A percentile compares a stretch with the other conserved stretches of the same genome.
phyloP scores from a whole-genome alignment of 495 filamentous ascomycete species.

The Viridothelium virens region DNA sequence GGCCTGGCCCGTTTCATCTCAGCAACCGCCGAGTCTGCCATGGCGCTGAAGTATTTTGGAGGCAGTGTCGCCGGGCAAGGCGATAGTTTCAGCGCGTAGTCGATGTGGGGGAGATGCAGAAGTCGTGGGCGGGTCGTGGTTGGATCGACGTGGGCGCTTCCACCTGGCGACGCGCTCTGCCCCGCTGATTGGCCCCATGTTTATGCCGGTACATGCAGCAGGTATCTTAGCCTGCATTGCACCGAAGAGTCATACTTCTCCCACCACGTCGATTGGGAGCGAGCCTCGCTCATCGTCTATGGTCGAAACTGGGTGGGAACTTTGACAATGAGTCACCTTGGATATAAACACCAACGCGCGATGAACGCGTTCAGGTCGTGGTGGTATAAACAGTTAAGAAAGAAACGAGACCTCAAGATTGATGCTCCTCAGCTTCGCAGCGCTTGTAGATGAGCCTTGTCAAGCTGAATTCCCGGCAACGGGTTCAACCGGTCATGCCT shows the following conservation, averaged over 20 bases:
- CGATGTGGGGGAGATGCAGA: neutral
- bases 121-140: neutral
- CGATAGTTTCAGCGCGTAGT: conserved; percentile 12
- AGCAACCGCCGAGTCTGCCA: neutral
- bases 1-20: conserved; percentile 3
- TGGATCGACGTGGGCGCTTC: conserved; percentile 1
- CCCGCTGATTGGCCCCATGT: neutral
- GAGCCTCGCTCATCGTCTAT: neutral
- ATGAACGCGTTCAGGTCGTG: neutral
- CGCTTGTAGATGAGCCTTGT: conserved; percentile 8
- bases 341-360: conserved; percentile 2
- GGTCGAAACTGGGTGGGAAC: neutral
- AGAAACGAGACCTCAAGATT: too few relatives aligned
- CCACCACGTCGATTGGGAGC: conserved; percentile 10
- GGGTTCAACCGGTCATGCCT: neutral
- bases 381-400: neutral
- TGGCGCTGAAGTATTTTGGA: conserved; percentile 11
- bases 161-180: neutral
- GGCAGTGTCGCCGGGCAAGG: neutral
- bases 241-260: conserved; percentile 7
- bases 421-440: neutral
- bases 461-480: neutral
- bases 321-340: neutral
- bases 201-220: conserved; percentile 9
- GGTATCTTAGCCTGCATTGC: conserved; percentile 1